Evolutionary conservation across 768 basidiomycete species (phyloP), one percentile per base, ranked within the genome.

Genomic region (Agaricus sinodeliciosus): DNA sequence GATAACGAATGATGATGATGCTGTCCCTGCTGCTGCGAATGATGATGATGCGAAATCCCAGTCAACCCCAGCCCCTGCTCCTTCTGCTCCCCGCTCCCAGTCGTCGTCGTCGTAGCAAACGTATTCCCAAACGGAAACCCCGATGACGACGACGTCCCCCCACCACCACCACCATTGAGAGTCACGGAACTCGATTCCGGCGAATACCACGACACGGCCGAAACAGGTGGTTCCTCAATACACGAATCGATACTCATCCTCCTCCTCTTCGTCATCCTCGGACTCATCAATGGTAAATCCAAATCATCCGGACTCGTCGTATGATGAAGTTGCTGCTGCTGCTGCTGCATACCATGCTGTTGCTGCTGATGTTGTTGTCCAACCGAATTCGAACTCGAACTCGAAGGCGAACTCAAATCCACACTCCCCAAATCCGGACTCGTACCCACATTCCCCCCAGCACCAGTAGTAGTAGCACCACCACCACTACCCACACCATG

Each of bases 171-270:
- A 31, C 8, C 31, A 31, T 31, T 31, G 2, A 31, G 11, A 3
- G 31, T 2, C 1, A 31, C 7, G 2, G 31, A 31, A 31, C 8
- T 31, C 6, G 31, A 31, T 31, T 31, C 31, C 8, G 31, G 31
- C 2, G 31, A 31, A 31, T 31, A 31, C 31, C 31, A 85, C 2
- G 83, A 85, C 3, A 78, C 77, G 0, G 87, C 84, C 2, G 82
- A 82, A 3, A 79, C 82, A 47, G 74, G 80, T 35, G 77, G 80
- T 69, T 72, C 79, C 25, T 65, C 74, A 18, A 66, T 74, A 31
- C 31, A 31, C 9, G 75, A 76, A 59, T 72, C 72, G 0, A 76
- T 73, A 71, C 85, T 87, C 87, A 89, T 84, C 49, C 87, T 71
- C 11, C 87, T 74, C 4, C 86, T 79, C 66, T 90, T 91, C 57